These are phyloP conservation scores for Diversispora epigaea DNA, from an alignment of 192 early-diverging fungal genomes.

Conservation along the genomic window DNA sequence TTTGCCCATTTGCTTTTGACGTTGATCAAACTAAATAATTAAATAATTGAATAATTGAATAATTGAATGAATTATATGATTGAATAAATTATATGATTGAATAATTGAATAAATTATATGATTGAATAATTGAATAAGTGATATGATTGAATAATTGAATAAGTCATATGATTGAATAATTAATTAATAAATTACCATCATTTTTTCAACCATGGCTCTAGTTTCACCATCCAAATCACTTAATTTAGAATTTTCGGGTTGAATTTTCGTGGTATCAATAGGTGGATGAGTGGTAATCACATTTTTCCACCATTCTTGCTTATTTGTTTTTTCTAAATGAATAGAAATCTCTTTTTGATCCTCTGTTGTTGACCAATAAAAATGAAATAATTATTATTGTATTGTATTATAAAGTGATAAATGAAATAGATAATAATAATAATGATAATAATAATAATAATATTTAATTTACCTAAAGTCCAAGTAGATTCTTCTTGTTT, in stretches of 20 bases:
- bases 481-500: slow-evolving; percentile 81
- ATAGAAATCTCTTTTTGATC: slow-evolving; percentile 71
- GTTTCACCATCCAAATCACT: slow-evolving; percentile 88
- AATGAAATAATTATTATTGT: too few relatives aligned
- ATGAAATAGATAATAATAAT: too few relatives aligned
- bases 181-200: slow-evolving; percentile 79
- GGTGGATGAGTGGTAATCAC: slow-evolving; percentile 75
- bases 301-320: slow-evolving; percentile 86
- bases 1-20: slow-evolving; percentile 75
- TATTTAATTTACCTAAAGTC: slow-evolving; percentile 58
- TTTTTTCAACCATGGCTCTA: slow-evolving; percentile 90
- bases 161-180: background rate
- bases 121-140: slow-evolving; percentile 1
- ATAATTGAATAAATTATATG: background rate
- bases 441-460: background rate
- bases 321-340: slow-evolving; percentile 82
- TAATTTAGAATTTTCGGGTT: slow-evolving; percentile 88
- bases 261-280: slow-evolving; percentile 87
- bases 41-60: slow-evolving; percentile 1
- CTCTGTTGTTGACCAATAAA: slow-evolving; percentile 34
- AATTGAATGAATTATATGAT: background rate
- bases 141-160: background rate
- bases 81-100: background rate
- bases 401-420: too few relatives aligned
- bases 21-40: slow-evolving; percentile 80